Conservation (phyloP, 2,329 filamentous ascomycete genomes). For the Claviceps monticola region DNA sequence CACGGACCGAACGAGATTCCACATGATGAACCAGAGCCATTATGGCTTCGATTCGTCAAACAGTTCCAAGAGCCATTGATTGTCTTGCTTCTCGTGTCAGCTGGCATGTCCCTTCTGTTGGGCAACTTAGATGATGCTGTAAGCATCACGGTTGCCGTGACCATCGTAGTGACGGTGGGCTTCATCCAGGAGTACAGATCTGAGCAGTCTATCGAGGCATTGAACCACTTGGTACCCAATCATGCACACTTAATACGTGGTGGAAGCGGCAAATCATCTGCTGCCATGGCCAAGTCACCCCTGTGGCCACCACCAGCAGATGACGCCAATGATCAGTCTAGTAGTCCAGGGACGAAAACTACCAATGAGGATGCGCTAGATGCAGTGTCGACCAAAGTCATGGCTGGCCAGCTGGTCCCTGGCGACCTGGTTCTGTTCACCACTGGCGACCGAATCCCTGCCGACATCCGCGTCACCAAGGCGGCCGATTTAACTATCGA, state of each 20-base stretch:
- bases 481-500: slow-evolving; percentile 86
- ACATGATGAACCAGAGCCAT: slow-evolving; percentile 80
- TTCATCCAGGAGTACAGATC: slow-evolving; percentile 97
- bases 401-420: slow-evolving; percentile 75
- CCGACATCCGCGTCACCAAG: slow-evolving; percentile 86
- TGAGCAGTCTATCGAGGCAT: slow-evolving; percentile 89
- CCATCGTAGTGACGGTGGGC: slow-evolving; percentile 89
- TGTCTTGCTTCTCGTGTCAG: slow-evolving; percentile 77
- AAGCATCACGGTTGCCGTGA: slow-evolving; percentile 90
- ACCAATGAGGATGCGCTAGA: slow-evolving; percentile 52
- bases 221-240: slow-evolving; percentile 88
- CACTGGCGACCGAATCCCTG: slow-evolving; percentile 90
- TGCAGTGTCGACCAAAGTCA: slow-evolving; percentile 67
- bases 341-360: slow-evolving; percentile 35
- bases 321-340: slow-evolving; percentile 29
- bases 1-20: slow-evolving; percentile 91
- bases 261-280: slow-evolving; percentile 22
- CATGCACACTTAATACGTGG: slow-evolving; percentile 85
- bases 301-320: slow-evolving; percentile 34
- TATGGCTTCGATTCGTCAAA: slow-evolving; percentile 90
- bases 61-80: slow-evolving; percentile 97
- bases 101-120: slow-evolving; percentile 75
- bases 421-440: slow-evolving; percentile 90
- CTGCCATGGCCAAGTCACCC: slow-evolving; percentile 20
- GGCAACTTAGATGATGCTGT: slow-evolving; percentile 91